phyloP scores from a whole-genome alignment of 768 basidiomycete species.

The Roridomyces roridus region DNA sequence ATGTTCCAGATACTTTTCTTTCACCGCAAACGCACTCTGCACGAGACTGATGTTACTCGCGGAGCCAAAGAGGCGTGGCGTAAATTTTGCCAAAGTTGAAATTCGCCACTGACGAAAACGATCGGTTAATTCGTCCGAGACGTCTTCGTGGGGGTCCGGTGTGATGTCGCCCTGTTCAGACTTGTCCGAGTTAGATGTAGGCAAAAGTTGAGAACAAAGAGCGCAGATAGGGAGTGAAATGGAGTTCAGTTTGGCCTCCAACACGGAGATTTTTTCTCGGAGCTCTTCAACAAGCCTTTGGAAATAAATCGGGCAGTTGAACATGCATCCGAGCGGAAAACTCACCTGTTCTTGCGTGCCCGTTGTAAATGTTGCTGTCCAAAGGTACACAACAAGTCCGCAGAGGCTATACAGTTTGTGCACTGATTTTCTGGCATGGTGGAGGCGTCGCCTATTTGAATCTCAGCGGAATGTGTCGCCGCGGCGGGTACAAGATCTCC shows the following conservation, averaged over 20 bases:
- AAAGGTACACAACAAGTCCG: constrained; percentile 13
- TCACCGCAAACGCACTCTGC: no score
- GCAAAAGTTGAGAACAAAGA: constrained; percentile 17
- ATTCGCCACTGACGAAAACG: no score
- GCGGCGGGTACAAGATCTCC: no score
- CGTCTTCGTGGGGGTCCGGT: no score
- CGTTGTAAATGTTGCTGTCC: not conserved
- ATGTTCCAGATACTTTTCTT: no score
- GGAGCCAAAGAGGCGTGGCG: no score
- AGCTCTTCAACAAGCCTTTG: constrained; percentile 51
- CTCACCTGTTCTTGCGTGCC: constrained; percentile 11
- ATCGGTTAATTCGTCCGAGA: no score
- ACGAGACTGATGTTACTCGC: no score
- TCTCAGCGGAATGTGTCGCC: no score
- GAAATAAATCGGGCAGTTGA: no score
- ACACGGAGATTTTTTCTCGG: constrained; percentile 50
- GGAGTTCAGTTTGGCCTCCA: constrained; percentile 42
- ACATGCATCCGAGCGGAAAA: not conserved
- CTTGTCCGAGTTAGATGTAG: no score
- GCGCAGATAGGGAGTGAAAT: constrained; percentile 19
- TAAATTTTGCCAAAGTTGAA: no score
- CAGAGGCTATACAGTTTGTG: constrained; percentile 12
- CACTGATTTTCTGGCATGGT: not conserved
- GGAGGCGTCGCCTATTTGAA: constrained; percentile 16
- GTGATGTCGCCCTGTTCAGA: not conserved